Percentiles rank a stretch among this genome's conserved stretches.
phyloP scores from a whole-genome alignment of 2,329 filamentous ascomycete species.

The Aspergillus fructus region DNA sequence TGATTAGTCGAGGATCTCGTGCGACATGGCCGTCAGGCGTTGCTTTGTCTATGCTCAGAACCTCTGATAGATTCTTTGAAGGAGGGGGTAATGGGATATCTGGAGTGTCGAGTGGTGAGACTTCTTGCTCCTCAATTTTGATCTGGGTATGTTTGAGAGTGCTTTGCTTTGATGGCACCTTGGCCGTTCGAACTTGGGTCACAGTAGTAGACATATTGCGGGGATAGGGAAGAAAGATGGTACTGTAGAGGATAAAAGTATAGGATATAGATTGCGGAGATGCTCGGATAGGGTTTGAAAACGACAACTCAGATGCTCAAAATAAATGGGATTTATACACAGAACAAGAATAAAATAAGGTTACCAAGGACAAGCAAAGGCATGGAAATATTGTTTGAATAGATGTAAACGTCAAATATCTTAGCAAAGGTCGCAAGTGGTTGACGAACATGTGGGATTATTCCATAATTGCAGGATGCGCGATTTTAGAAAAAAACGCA shows the following conservation, averaged over 20 bases:
- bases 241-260: neutral
- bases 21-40: constrained; percentile 82
- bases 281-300: neutral
- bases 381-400: neutral
- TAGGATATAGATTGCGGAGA: neutral
- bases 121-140: constrained; percentile 27
- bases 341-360: neutral
- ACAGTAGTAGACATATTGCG: constrained; percentile 28
- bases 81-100: constrained; percentile 69
- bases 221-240: neutral
- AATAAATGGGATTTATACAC: too few species aligned
- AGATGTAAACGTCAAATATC: neutral
- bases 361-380: neutral
- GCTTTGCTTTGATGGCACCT: constrained; percentile 13
- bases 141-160: constrained; percentile 24
- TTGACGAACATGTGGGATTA: neutral
- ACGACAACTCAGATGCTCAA: neutral
- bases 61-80: constrained; percentile 55
- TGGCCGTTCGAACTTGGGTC: constrained; percentile 24
- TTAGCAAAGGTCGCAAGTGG: neutral
- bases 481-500: neutral
- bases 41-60: constrained; percentile 73
- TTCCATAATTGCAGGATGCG: neutral
- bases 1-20: constrained; percentile 76
- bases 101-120: constrained; percentile 21